Base-by-base conservation (phyloP, 2,329 filamentous ascomycete genomes). In the Penicillium sp. region DNA sequence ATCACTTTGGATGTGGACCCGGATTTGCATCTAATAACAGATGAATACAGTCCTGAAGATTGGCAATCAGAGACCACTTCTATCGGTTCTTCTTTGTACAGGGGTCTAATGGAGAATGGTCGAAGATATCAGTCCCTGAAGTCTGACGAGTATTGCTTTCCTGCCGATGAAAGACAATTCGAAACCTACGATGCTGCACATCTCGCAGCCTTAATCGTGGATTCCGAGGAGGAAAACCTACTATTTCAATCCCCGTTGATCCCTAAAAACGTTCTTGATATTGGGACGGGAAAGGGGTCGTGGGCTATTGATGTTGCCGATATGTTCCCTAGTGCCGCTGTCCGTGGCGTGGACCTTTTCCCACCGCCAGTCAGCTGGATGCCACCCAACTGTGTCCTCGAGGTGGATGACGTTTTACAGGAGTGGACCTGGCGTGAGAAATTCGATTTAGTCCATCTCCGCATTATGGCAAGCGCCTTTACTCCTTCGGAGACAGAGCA, bases 61-160 rank as follows among this genome's bases (percentile, higher is more conserved):
- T 59, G 49, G 52, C 45, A 31, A n/a, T 59, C 57, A 8, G 65
- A 69, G 25, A 67, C 66, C 10, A 69, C 67, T 16, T 69, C 67
- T 4, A 57, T 69, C 46, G 56, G 53, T 19, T 67, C 67, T 27
- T 61, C 60, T 23, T 49, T 69, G 21, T 64, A 64, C 43, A 59
- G 60, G 45, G 67, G 66, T 14, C 55, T 64, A 4, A 61, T 67
- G 39, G 58, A 66, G 46, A 68, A 69, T 58, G 67, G 67, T 27
- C 58, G 67, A 55, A 56, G 63, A 57, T 69, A 69, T 45, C 63
- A 67, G 45, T 62, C 56, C 27, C 50, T 64, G 39, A 61, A 58
- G 46, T 49, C 55, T 19, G 53, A 61, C 35, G 59, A 56, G 46
- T 67, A 66, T 58, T 66, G 52, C 60, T 66, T 54, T 53, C 68